A percentile compares a stretch with the other conserved stretches of the same genome.
phyloP scores from a whole-genome alignment of 306 rosid species.

The Fragaria ananassa region DNA sequence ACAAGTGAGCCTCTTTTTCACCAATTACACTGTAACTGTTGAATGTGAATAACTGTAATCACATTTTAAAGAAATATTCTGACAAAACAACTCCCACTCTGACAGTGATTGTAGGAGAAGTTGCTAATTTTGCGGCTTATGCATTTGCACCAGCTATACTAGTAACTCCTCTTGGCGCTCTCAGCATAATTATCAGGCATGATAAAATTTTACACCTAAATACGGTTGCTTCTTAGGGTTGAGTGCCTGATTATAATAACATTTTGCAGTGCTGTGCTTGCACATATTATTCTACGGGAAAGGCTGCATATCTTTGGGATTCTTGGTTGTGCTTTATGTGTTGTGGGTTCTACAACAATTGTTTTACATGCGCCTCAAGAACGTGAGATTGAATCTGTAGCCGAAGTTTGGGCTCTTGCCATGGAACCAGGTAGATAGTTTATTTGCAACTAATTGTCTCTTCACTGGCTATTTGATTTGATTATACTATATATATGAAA shows the following conservation, averaged over 20 bases:
- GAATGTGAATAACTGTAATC: no score
- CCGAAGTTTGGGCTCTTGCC: constrained; percentile 97
- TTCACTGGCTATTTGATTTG: constrained; percentile 11
- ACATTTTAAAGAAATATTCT: constrained; percentile 19
- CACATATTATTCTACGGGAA: constrained; percentile 88
- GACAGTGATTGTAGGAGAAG: constrained; percentile 98
- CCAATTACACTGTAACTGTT: background rate
- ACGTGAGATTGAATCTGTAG: constrained; percentile 81
- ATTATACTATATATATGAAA: background rate
- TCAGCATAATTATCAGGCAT: constrained; percentile 98
- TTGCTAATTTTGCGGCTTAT: constrained; percentile 98
- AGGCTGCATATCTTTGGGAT: constrained; percentile 87
- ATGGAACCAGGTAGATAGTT: constrained; percentile 87
- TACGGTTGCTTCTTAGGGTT: constrained; percentile 21
- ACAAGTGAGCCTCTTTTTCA: constrained; percentile 63
- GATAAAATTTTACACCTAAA: constrained; percentile 26
- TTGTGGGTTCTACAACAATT: constrained; percentile 96
- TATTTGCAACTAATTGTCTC: constrained; percentile 7
- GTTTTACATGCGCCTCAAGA: constrained; percentile 99
- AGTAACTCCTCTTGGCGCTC: constrained; percentile 99
- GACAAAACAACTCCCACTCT: constrained; percentile 29
- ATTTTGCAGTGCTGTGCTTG: constrained; percentile 94
- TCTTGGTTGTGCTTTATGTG: constrained; percentile 94
- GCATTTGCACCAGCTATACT: constrained; percentile 98
- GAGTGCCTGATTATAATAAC: constrained; percentile 43